Conservation (phyloP, 129 eudicot species). For the Deinandra increscens region DNA sequence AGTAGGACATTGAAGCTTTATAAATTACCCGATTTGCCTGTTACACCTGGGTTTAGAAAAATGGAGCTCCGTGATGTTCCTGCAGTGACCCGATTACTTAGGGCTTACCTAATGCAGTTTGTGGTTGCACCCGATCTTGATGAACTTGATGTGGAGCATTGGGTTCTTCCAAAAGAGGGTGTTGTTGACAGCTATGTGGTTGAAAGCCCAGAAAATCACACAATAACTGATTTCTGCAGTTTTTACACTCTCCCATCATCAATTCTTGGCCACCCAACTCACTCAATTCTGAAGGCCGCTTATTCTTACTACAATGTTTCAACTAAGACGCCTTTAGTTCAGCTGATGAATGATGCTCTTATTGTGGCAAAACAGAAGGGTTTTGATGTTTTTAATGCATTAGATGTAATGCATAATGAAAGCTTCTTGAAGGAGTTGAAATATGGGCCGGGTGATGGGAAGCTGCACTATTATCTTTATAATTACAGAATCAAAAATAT, state of each 20-base stretch:
- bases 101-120: constrained; percentile 48
- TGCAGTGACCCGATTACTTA: constrained; percentile 51
- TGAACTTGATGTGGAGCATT: constrained; percentile 63
- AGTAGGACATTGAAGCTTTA: constrained; percentile 60
- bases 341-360: constrained; percentile 65
- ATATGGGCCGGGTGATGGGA: constrained; percentile 52
- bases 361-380: constrained; percentile 54
- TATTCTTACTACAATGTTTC: constrained; percentile 64
- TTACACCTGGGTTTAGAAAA: constrained; percentile 57
- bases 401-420: constrained; percentile 59
- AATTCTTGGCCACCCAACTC: constrained; percentile 54
- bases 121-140: constrained; percentile 60
- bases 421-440: constrained; percentile 53
- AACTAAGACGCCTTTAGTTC: constrained; percentile 52
- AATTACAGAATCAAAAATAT: constrained; percentile 43
- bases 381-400: constrained; percentile 62
- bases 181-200: constrained; percentile 56
- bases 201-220: constrained; percentile 55
- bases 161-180: constrained; percentile 56
- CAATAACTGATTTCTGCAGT: constrained; percentile 59
- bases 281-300: constrained; percentile 54
- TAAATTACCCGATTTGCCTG: constrained; percentile 43
- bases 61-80: constrained; percentile 68
- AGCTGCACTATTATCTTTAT: constrained; percentile 50
- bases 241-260: constrained; percentile 57